A percentile compares a stretch with the other conserved stretches of the same genome.
These are phyloP conservation scores for Cenchrus fungigraminus DNA, from an alignment of 176 grass and related monocot genomes.

Conservation along the genomic window DNA sequence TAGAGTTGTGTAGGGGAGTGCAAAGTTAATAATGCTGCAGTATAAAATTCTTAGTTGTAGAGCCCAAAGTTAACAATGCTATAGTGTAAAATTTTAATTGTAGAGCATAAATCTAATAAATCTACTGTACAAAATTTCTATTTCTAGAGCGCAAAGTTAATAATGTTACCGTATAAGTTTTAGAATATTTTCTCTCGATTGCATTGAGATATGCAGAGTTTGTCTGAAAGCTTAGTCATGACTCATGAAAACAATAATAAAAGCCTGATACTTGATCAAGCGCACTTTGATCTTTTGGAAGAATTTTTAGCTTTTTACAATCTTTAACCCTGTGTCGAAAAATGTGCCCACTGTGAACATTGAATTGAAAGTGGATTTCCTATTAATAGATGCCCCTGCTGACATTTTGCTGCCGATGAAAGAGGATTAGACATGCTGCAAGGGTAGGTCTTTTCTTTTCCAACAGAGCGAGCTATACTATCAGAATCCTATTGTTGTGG, in stretches of 20 bases:
- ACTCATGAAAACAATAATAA: not conserved
- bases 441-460: constrained; percentile 3
- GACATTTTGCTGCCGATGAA: constrained; percentile 16
- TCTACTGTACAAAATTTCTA: too few relatives aligned
- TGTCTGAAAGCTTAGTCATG: not conserved
- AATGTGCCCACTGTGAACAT: not conserved
- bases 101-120: too few relatives aligned
- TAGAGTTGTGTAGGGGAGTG: too few relatives aligned
- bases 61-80: too few relatives aligned
- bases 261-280: not conserved
- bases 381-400: constrained; percentile 27
- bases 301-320: not conserved
- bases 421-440: not conserved
- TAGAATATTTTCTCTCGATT: not conserved
- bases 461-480: not conserved
- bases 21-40: too few relatives aligned
- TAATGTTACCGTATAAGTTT: too few relatives aligned
- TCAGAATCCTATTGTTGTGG: too few relatives aligned
- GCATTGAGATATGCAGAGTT: not conserved
- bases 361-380: not conserved
- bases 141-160: too few relatives aligned
- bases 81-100: too few relatives aligned
- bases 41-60: too few relatives aligned
- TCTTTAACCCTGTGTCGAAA: not conserved
- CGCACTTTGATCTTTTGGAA: not conserved